phyloP scores from a whole-genome alignment of 2,329 filamentous ascomycete species.

The Cercospora nicotianae region DNA sequence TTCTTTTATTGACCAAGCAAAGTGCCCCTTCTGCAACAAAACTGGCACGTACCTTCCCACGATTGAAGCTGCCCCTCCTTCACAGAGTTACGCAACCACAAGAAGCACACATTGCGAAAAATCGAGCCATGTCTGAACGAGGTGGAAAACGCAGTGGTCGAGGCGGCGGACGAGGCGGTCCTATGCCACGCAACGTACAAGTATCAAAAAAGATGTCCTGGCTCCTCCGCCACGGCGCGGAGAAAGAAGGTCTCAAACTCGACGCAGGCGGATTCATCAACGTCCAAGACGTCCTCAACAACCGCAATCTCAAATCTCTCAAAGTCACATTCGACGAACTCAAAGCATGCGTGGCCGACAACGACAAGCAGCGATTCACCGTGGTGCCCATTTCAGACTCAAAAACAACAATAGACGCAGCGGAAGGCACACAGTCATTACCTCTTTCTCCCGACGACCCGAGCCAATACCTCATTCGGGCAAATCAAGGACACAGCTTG shows the following conservation, averaged over 20 bases:
- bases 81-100: neutral
- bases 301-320: constrained; percentile 64
- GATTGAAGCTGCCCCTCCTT: neutral
- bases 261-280: constrained; percentile 61
- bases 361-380: constrained; percentile 89
- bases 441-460: constrained; percentile 48
- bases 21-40: neutral
- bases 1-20: neutral
- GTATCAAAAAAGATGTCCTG: constrained; percentile 43
- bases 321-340: constrained; percentile 76
- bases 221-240: constrained; percentile 62
- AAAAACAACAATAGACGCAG: constrained; percentile 22
- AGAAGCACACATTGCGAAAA: neutral
- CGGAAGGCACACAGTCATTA: constrained; percentile 34
- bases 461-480: constrained; percentile 79
- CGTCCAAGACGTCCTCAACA: constrained; percentile 59
- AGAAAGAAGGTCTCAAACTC: constrained; percentile 59
- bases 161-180: constrained; percentile 19
- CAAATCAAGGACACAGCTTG: constrained; percentile 92
- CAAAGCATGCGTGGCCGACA: constrained; percentile 65
- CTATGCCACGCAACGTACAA: constrained; percentile 33
- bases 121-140: constrained; percentile 8
- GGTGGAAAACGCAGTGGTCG: constrained; percentile 9
- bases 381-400: constrained; percentile 56
- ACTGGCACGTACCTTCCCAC: neutral